Conservation (phyloP, 306 rosid genomes). For the Chamaecrista fasciculata region DNA sequence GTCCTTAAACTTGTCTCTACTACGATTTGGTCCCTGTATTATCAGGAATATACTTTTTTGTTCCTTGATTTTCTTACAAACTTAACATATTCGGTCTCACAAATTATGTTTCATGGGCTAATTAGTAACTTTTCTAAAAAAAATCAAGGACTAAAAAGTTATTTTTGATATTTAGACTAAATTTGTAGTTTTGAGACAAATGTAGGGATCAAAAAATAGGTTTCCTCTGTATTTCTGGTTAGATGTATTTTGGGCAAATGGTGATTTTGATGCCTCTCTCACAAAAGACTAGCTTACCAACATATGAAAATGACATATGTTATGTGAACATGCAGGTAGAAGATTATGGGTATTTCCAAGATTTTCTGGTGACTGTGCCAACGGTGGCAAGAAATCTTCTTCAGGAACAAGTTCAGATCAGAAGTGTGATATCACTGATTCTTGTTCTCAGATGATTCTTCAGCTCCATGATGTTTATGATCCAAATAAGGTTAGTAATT, state of each 20-base stretch:
- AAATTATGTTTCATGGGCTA: no score
- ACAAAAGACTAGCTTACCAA: not conserved
- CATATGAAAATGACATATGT: not conserved
- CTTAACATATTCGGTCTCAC: no score
- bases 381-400: constrained; percentile 51
- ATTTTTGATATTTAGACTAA: no score
- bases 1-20: no score
- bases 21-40: no score
- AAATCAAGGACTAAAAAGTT: no score
- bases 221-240: no score
- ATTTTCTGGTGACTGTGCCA: constrained; percentile 96
- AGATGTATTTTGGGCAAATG: not conserved
- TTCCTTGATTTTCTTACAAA: no score
- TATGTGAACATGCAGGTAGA: constrained; percentile 54
- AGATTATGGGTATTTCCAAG: constrained; percentile 90
- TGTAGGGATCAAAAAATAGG: no score
- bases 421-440: constrained; percentile 74
- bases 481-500: constrained; percentile 68
- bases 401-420: constrained; percentile 62
- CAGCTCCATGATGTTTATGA: constrained; percentile 98
- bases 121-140: no score
- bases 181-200: no score
- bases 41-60: no score
- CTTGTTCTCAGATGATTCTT: constrained; percentile 97
- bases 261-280: not conserved